Base-by-base conservation (phyloP, 345 rosid genomes). In the Eucalyptus polybractea region DNA sequence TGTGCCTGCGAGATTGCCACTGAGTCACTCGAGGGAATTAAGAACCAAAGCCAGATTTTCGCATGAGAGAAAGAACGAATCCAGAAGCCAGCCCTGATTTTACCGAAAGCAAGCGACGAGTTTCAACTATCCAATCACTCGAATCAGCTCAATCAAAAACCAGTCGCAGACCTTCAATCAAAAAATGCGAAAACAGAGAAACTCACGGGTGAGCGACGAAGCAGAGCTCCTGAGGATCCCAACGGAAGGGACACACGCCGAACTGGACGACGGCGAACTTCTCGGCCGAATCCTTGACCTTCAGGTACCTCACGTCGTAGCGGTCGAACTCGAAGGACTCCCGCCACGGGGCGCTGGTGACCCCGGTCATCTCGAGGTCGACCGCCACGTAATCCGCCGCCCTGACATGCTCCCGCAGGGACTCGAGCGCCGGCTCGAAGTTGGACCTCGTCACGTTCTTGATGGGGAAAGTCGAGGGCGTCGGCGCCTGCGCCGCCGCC, bases 311-410 rank as follows among this genome's bases (percentile, higher is more conserved):
- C 27, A 98, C 93, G 53, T 97, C 99, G 91, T 90, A 91, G 50
- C 98, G 94, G 92, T 98, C 99, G 54, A 95, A 95, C 89, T 96
- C 97, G 42, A 95, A 93, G 24, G 97, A 94, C 89, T 97, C 99
- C 8, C 99, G 91, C 99, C 99, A 98, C 10, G 98, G 98, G 27
- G 98, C 95, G 90, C 95, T 96, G 5, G 96, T 93, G 80, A 98
- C 90, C 31, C 99, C 99, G 37, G 96, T 98, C 99, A 98, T 98
- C 89, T 98, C 99, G 72, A 97, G 93, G 94, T 98, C 99, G 89
- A 98, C 93, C 58, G 99, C 99, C 62, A 98, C 95, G 93, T 96
- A 98, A 87, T 97, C 98, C 6, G 99, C 99, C 44, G 95, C 95
- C 44, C 94, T 92, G 21, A 98, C 94, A 76, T 94, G 96, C 51